Evolutionary conservation across 106 monocot genomes (phyloP).

Genomic region (Dendrobium officinale): DNA sequence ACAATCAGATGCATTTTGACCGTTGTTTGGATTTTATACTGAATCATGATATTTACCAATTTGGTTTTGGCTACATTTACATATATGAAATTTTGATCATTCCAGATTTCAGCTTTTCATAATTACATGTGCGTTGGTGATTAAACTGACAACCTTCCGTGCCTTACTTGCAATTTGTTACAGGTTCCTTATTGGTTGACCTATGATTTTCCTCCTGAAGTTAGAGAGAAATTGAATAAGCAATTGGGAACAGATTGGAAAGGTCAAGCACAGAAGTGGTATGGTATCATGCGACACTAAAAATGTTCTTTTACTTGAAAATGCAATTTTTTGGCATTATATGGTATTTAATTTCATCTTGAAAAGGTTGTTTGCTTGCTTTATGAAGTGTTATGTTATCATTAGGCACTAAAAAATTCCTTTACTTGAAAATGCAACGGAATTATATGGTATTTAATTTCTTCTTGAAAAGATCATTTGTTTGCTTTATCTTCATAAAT

Average conservation of each 20-base stretch:
- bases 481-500: no score
- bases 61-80: neutral
- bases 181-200: conserved; percentile 87
- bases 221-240: conserved; percentile 68
- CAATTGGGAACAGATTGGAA: conserved; percentile 78
- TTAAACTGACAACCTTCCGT: neutral
- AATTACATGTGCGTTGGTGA: neutral
- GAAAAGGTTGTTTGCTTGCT: no score
- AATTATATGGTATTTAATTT: neutral
- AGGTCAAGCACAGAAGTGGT: conserved; percentile 99
- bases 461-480: no score
- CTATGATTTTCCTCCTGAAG: conserved; percentile 82
- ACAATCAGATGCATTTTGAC: neutral
- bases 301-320: neutral
- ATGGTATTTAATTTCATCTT: neutral
- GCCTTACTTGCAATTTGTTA: conserved; percentile 9
- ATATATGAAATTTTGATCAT: neutral
- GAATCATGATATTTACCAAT: neutral
- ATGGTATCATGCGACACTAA: neutral
- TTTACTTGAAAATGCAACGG: neutral
- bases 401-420: neutral
- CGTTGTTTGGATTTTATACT: neutral
- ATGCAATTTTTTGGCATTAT: neutral
- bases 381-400: conserved; percentile 34
- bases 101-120: neutral